Evolutionary conservation across 495 filamentous ascomycete genomes (phyloP), one percentile per base, ranked within the genome.

Genomic region (Penicillium argentinense): DNA sequence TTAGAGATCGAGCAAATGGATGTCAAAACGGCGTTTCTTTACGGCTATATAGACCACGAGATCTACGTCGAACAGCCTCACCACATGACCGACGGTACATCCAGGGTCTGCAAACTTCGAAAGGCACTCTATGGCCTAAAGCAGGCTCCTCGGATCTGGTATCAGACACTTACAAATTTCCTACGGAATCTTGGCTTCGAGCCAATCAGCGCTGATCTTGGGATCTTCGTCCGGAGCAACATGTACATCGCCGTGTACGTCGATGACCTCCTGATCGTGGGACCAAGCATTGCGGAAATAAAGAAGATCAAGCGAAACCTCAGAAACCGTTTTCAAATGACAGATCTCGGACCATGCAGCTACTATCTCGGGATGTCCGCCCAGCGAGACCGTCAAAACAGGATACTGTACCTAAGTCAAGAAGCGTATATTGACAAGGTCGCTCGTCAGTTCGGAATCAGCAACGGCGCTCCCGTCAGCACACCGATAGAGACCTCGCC

Each of bases 41-140:
- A 69, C 53, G 40, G 59, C 5, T 5, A 54, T 8, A 48, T 68
- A 6, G 45, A 64, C 23, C 42, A 64, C 29, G 39, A 61, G 38
- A 56, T 71, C 22, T 69, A 58, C 27, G 30, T 67, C n/a, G 29
- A 32, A 32, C n/a, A 32, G 29, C 29, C 29, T n/a, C 13, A 32
- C n/a, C n/a, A 32, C 24, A 57, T 47, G 13, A 51, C 36, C 17
- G 39, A 59, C n/a, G 34, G 42, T 27, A 47, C 39, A 39, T 39
- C 33, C 16, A 53, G 52, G 21, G 59, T 59, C 33, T 63, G 45
- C 29, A 45, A 51, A 21, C 51, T 69, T 21, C 40, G 45, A 22
- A 45, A 57, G 43, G 68, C 63, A 9, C 44, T 75, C 9, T 75
- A 76, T 39, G 58, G 67, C 8, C 56, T 75, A 3, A 76, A 74